Base-by-base conservation (phyloP, 202 grass and related monocot species). In the Panicum virgatum region DNA sequence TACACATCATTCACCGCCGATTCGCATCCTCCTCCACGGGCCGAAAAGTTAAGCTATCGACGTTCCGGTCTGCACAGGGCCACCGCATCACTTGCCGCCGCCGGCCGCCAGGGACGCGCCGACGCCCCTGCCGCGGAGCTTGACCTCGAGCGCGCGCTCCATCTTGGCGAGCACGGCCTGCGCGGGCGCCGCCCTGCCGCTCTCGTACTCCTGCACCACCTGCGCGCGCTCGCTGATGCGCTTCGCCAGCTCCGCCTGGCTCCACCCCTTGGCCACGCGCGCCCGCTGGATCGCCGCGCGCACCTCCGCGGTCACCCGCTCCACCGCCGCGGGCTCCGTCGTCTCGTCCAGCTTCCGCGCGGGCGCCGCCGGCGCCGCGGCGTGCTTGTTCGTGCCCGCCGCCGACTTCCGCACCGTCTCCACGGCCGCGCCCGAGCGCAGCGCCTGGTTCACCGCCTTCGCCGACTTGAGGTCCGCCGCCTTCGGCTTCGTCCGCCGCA, bases 151-250 rank as follows among this genome's bases (percentile, higher is more conserved):
- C 1, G 79, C 92, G 86, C 88, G 87, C 87, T 97, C 95, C 92
- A 94, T 94, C 88, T 94, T 93, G 59, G 90, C 86, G 29, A 97
- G 95, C 61, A 94, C 86, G 34, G 82, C 90, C 90, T 94, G 90
- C 43, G 79, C 84, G 9, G 94, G 92, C 58, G 89, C 82, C 20
- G 90, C 94, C 79, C 82, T 92, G 44, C 95, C 92, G 70, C 86
- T 89, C 78, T 97, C 92, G 80, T 94, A 97, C 84, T 94, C 94
- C 84, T 89, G 92, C 61, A 97, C 92, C 79, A 97, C 89, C 84
- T 94, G 90, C 68, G 75, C 75, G 27, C 88, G 76, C 88, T 92
- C 86, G 66, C 79, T 97, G 86, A 97, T 86, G 74, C 75, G 88
- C 88, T 97, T 94, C 2, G 88, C 92, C 18, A 97, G 64, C 78